Evolutionary conservation across 2,329 filamentous ascomycete species (phyloP), one percentile per base, ranked within the genome.

Genomic region (Madurella fahalii): DNA sequence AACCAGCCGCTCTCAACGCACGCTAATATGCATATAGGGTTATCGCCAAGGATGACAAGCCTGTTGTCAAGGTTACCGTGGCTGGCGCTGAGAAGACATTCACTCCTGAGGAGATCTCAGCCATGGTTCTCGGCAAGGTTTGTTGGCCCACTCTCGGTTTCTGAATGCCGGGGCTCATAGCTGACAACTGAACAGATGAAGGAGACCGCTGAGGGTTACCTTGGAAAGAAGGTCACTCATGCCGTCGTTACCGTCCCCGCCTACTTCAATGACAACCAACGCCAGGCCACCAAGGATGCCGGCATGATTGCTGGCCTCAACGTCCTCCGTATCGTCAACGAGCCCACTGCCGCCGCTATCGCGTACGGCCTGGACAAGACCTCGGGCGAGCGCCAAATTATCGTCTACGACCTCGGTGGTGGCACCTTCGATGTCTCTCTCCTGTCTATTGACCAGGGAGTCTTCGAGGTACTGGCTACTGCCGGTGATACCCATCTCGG

Each of bases 191-290:
- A 15, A 53, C 31, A 61, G 77, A 84, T 84, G 81, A 81, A 80
- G 74, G 78, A 81, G 68, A 77, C 80, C 56, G 79, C 88, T 65
- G 88, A 92, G 78, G 77, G 79, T 68, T 91, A 89, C 73, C 78
- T 92, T 52, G 86, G 87, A 72, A 86, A 90, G 81, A 88, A 89
- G 75, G 86, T 92, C 60, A 89, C 85, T 71, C 87, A 91, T 80
- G 88, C 88, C 68, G 88, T 96, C 68, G 91, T 96, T 63, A 96
- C 92, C 60, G 92, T 96, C 64, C 91, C 92, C 66, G 90, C 91
- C 77, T 96, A 96, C 81, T 96, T 96, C 89, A 96, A 95, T 78
- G 92, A 96, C 80, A 92, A 91, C 77, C 92, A 96, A 82, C 85
- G 92, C 77, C 91, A 95, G 77, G 91, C 92, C 59, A 96, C 91